Base-by-base conservation (phyloP, 345 rosid genomes). In the Syzygium oleosum region DNA sequence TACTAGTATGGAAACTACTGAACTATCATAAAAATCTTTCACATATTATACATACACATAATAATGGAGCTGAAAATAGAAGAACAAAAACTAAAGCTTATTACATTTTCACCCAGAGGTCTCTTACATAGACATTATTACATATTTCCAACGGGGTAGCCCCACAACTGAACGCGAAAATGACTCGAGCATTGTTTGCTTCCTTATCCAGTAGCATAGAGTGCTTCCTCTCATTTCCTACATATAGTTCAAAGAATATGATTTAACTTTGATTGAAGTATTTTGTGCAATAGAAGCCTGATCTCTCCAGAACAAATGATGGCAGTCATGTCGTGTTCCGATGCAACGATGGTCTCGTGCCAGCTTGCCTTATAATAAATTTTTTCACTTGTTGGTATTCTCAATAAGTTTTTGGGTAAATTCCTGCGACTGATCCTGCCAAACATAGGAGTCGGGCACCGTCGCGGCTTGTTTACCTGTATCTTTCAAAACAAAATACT, bases 11-110 rank as follows among this genome's bases (percentile, higher is more conserved):
- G 43, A 52, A 52, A 84, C 59, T 52, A 29, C 27, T 15, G 59
- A 84, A 84, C 85, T 84, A 51, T 51, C 86, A 85, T 6, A 9
- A 41, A 84, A 12, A 53, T 59, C 49, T 56, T 7, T 41, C 65
- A 56, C 49, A 87, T 84, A 88, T 84, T 84, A 86, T 87, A 78
- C 91, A 84, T 61, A 38, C 49, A 23, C 63, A 73, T 38, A 17
- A 23, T n/a, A 53, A 88, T 51, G 88, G 88, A 89, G 59, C 87
- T 68, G 89, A 41, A 41, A 41, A 43, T 43, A 43, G 46, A 73
- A 88, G 51, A 41, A n/a, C 29, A 85, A 61, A 65, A 58, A 38
- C 83, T 84, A 85, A 53, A 68, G 34, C 43, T 55, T 86, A 41
- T 49, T 56, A 65, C 23, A n/a, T n/a, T 84, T n/a, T 84, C 38